Base-by-base conservation (phyloP, 805 yeast species). In the Saccharomycopsis olivae region DNA sequence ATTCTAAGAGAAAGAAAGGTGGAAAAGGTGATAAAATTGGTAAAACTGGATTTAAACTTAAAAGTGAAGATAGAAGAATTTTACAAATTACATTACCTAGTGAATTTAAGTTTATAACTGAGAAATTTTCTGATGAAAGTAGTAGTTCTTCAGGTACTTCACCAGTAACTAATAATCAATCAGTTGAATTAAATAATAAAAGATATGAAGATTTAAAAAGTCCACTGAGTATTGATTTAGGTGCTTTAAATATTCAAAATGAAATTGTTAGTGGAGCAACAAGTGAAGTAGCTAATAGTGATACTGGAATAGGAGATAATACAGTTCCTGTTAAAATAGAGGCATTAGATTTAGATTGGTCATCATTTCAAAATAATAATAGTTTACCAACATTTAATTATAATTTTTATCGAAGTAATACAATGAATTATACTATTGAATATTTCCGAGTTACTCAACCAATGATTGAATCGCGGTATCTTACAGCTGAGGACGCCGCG, bases 11-110 rank as follows among this genome's bases (percentile, higher is more conserved):
- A 19, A 35, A 36, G 34, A 36, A 29, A n/a, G 16, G 16, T 17
- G n/a, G 6, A 6, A 18, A 23, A 23, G 25, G 23, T n/a, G 19
- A 19, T 17, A 34, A 27, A 27, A 10, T 16, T 13, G n/a, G 19
- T 3, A 34, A 34, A 15, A 5, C 10, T 5, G 24, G 16, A 11
- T 38, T 17, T 13, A 30, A 33, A 29, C 15, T 40, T n/a, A 40
- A 40, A 23, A 11, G 17, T 2, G 45, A 41, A 19, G 43, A 43
- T 17, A n/a, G 33, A 18, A 17, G 39, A 10, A 41, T 41, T 25
- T 29, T 41, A 11, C 41, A 38, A 16, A 41, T 38, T 21, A 41
- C 46, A 3, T 30, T 41, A 18, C 46, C 46, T 6, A 41, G 35
- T 11, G 46, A 38, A 19, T 41, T 41, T 30, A 38, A 28, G n/a